Evolutionary conservation across 371 early-diverging fungal species (phyloP).

Genomic region (Mucor mucedo): DNA sequence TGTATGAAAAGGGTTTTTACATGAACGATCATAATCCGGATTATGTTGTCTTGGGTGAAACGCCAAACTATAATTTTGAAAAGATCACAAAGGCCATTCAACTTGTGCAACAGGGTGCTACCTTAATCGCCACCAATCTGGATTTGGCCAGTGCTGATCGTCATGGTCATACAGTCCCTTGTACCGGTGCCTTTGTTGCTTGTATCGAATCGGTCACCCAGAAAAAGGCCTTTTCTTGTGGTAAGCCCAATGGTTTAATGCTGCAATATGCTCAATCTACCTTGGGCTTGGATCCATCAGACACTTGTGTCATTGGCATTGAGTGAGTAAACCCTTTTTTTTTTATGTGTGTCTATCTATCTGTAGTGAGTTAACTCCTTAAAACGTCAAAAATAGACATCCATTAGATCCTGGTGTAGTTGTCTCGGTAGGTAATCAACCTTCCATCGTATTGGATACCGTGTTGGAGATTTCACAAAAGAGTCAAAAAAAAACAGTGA

Average conservation of each 20-base stretch:
- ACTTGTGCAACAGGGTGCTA: conserved; percentile 60
- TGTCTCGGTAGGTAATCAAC: too few species aligned
- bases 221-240: conserved; percentile 70
- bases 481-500: too few species aligned
- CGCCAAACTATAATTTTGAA: conserved; percentile 63
- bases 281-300: conserved; percentile 56
- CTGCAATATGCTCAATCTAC: conserved; percentile 68
- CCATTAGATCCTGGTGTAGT: too few species aligned
- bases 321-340: too few species aligned
- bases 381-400: too few species aligned
- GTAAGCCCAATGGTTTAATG: conserved; percentile 69
- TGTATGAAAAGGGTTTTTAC: conserved; percentile 70
- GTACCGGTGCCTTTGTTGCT: conserved; percentile 66
- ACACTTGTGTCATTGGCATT: conserved; percentile 67
- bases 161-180: conserved; percentile 58
- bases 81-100: conserved; percentile 66
- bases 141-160: conserved; percentile 65
- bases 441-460: too few species aligned
- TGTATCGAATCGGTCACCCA: conserved; percentile 65
- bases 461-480: too few species aligned
- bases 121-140: conserved; percentile 70
- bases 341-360: background rate
- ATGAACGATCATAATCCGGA: conserved; percentile 70
- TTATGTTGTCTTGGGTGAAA: conserved; percentile 70
- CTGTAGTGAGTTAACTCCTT: too few species aligned